These are phyloP conservation scores for Suhomyces taliae DNA, from an alignment of 1,139 yeast genomes.

Conservation along the genomic window DNA sequence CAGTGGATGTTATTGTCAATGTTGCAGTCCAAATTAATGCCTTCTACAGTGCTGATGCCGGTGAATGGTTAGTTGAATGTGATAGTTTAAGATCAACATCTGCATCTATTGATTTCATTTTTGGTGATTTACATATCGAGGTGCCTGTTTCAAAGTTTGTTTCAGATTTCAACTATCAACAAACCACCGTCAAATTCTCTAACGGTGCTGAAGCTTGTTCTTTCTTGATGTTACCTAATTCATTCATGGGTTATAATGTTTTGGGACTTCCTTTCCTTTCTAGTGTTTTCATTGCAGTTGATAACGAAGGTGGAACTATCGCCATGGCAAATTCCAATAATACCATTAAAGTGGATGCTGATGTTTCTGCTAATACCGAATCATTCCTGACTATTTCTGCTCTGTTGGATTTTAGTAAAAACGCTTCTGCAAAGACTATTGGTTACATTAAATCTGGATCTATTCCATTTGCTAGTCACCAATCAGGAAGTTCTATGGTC, in stretches of 20 bases:
- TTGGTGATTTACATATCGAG: slow-evolving; percentile 53
- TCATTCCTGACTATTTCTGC: background rate
- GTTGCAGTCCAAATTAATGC: slow-evolving; percentile 79
- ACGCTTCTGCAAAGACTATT: slow-evolving; percentile 17
- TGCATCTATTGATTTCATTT: slow-evolving; percentile 56
- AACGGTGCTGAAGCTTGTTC: slow-evolving; percentile 63
- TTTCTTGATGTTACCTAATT: slow-evolving; percentile 54
- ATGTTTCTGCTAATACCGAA: background rate
- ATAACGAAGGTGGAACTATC: slow-evolving; percentile 55
- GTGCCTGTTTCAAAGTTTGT: slow-evolving; percentile 57
- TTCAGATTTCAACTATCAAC: slow-evolving; percentile 29
- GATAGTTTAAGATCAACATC: slow-evolving; percentile 32
- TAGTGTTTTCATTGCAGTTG: slow-evolving; percentile 63
- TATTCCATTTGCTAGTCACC: slow-evolving; percentile 49
- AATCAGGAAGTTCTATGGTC: background rate
- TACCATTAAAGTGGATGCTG: slow-evolving; percentile 8
- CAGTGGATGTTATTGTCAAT: slow-evolving; percentile 57
- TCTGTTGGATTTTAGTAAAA: background rate
- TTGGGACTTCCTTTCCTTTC: slow-evolving; percentile 65
- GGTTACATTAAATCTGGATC: slow-evolving; percentile 37
- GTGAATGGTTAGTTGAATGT: slow-evolving; percentile 71
- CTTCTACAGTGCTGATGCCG: slow-evolving; percentile 49
- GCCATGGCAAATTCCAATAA: slow-evolving; percentile 54
- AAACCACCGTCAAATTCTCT: slow-evolving; percentile 44
- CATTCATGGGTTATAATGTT: slow-evolving; percentile 50